Evolutionary conservation across 768 basidiomycete genomes (phyloP).

Genomic region (Lactarius sp.): DNA sequence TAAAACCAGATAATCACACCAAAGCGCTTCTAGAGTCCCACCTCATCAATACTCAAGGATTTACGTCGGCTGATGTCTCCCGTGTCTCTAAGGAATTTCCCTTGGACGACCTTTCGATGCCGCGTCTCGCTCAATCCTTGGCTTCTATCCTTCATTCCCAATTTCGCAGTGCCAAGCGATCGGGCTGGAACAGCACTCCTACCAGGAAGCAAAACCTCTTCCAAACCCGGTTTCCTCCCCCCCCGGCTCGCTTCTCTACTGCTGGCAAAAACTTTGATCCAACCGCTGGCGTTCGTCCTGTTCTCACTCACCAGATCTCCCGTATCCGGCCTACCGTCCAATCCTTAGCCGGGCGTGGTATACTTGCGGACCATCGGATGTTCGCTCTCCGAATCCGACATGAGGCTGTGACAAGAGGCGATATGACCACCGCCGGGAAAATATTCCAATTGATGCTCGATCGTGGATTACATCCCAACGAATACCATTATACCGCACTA

Average conservation of each 20-base stretch:
- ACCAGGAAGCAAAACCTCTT: conserved; percentile 26
- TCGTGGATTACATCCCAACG: conserved; percentile 66
- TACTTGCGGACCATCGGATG: conserved; percentile 53
- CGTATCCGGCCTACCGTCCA: conserved; percentile 41
- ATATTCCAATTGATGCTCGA: conserved; percentile 56
- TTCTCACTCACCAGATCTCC: conserved; percentile 29
- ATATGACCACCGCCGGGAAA: conserved; percentile 47
- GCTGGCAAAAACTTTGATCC: conserved; percentile 41
- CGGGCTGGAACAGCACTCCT: conserved; percentile 35
- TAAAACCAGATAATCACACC: conserved; percentile 53
- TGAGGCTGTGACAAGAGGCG: conserved; percentile 49
- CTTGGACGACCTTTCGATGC: conserved; percentile 44
- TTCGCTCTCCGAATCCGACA: conserved; percentile 59
- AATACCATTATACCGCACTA: conserved; percentile 67
- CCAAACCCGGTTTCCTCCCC: conserved; percentile 1
- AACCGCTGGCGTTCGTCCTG: conserved; percentile 42
- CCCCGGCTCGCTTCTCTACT: background rate
- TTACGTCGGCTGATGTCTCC: conserved; percentile 44
- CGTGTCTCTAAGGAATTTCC: conserved; percentile 43
- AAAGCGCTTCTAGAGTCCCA: conserved; percentile 51
- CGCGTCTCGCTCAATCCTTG: conserved; percentile 54
- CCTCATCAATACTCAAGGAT: conserved; percentile 41
- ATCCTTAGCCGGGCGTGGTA: conserved; percentile 43
- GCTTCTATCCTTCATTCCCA: conserved; percentile 49
- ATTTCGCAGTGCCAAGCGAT: conserved; percentile 10